Evolutionary conservation across 257 asterid species (phyloP).

Genomic region (Solanum bukasovii): DNA sequence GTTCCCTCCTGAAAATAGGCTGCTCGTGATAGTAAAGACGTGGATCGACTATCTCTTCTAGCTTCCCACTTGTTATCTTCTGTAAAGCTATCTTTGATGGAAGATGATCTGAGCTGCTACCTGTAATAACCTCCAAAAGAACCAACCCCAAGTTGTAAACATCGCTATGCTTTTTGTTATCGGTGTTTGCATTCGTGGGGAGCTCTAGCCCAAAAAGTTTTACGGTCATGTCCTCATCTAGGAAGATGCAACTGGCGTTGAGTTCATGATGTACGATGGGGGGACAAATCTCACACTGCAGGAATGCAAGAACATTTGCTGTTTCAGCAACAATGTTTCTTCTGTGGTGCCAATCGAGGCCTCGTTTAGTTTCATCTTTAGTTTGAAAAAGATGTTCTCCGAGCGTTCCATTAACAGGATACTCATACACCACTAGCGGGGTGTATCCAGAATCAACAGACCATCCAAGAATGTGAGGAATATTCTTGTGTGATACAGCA

Average conservation of each 20-base stretch:
- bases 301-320: constrained; percentile 46
- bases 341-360: constrained; percentile 47
- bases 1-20: constrained; percentile 21
- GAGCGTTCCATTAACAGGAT: constrained; percentile 38
- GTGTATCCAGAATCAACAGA: constrained; percentile 30
- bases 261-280: constrained; percentile 46
- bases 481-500: constrained; percentile 37
- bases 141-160: constrained; percentile 42
- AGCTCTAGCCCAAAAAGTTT: constrained; percentile 42
- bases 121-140: constrained; percentile 48
- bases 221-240: constrained; percentile 34
- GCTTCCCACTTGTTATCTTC: constrained; percentile 48
- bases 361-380: constrained; percentile 15
- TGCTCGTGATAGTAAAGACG: constrained; percentile 61
- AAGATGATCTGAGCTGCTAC: constrained; percentile 12
- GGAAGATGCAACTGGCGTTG: constrained; percentile 34
- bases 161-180: constrained; percentile 25
- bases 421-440: constrained; percentile 36
- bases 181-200: neutral
- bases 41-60: constrained; percentile 66
- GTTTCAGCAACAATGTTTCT: constrained; percentile 40
- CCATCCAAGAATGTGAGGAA: constrained; percentile 54
- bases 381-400: constrained; percentile 25
- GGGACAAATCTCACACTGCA: constrained; percentile 47
- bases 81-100: constrained; percentile 28